Base-by-base conservation (phyloP, 2,329 filamentous ascomycete genomes). In the Fusarium algeriense region DNA sequence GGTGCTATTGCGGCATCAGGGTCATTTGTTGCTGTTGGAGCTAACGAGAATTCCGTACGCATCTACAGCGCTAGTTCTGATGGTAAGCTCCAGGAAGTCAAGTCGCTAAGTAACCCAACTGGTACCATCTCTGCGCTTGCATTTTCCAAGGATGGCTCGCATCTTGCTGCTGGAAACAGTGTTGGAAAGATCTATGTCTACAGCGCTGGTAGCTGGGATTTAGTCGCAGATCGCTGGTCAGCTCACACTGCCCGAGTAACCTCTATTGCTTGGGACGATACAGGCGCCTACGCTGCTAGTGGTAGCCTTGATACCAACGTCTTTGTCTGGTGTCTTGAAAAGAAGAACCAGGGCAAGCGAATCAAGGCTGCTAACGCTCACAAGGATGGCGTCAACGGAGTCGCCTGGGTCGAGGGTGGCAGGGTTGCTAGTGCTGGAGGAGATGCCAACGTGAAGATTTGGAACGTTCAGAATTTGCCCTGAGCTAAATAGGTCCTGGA, bases 311-410 rank as follows among this genome's bases (percentile, higher is more conserved):
- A 99, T 80, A 98, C 95, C 0, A 94, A 97, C 77, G 88, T 99
- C 23, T 95, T 93, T 79, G 90, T 97, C 34, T 99, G 96, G 94
- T 97, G 93, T 79, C 81, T 98, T 60, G 86, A 84, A 41, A 93
- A 93, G 78, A 86, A 82, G 68, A 92, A 93, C 76, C 95, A 95
- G 1, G 94, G 93, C 5, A 93, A 93, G 81, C 88, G 95, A 73
- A 88, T 97, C 73, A 95, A 96, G 84, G 91, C 90, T 17, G 83
- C 90, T 26, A 97, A 97, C 78, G 94, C 95, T 53, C 96, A 99
- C 83, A 98, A 98, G 83, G 96, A 98, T 78, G 96, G 96, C 13
- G 94, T 98, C 20, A 94, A 92, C 73, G 95, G 93, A 19, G 92
- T 98, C 19, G 88, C 88, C 15, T 99, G 95, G 94, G 86, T 93